phyloP scores from a whole-genome alignment of 345 rosid genomes.

The Rhodamnia rubescens region DNA sequence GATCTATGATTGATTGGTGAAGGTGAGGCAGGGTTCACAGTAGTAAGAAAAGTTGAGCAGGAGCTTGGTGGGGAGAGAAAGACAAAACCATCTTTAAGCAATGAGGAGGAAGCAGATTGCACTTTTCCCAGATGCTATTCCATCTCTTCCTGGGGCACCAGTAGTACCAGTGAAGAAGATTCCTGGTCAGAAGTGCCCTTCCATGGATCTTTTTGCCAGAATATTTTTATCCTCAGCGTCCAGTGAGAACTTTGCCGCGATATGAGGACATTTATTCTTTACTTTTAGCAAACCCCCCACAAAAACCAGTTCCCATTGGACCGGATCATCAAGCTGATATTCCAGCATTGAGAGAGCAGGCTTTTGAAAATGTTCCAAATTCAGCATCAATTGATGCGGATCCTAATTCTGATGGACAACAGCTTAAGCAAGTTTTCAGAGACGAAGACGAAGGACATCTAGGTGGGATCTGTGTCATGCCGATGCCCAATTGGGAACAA shows the following conservation, averaged over 20 bases:
- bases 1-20: background rate
- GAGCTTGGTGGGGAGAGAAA: constrained; percentile 5
- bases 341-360: constrained; percentile 18
- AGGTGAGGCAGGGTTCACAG: constrained; percentile 10
- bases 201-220: constrained; percentile 8
- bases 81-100: constrained; percentile 1
- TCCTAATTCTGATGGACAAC: background rate
- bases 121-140: constrained; percentile 7
- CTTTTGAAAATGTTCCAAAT: background rate
- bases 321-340: constrained; percentile 59
- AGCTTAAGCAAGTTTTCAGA: background rate
- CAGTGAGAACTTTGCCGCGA: constrained; percentile 9
- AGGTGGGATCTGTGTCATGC: constrained; percentile 58
- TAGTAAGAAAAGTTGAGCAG: background rate
- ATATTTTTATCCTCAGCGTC: constrained; percentile 10
- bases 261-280: constrained; percentile 17
- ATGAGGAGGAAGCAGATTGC: constrained; percentile 6
- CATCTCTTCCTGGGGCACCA: constrained; percentile 11
- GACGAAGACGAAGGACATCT: constrained; percentile 17
- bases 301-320: constrained; percentile 47
- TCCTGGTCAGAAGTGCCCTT: constrained; percentile 8
- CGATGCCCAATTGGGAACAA: constrained; percentile 28
- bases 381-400: constrained; percentile 1
- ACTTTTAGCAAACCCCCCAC: constrained; percentile 22
- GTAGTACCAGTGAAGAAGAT: constrained; percentile 20